phyloP scores from a whole-genome alignment of 176 grass and related monocot species.

The Echinochloa phyllopogon region DNA sequence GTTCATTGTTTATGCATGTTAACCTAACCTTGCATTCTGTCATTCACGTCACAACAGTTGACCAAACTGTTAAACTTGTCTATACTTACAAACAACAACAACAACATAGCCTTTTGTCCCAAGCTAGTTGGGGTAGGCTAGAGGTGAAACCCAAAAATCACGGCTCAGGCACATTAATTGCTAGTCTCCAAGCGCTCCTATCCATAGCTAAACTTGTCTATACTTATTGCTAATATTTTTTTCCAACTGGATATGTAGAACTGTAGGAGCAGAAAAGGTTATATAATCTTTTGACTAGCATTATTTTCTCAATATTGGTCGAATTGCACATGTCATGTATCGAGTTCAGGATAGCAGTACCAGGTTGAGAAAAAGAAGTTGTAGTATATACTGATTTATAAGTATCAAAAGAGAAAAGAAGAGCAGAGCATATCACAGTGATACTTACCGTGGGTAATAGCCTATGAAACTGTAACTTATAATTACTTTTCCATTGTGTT shows the following conservation, averaged over 20 bases:
- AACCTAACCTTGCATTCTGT: not conserved
- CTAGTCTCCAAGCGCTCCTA: no score
- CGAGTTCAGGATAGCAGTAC: constrained; percentile 19
- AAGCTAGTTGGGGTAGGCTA: no score
- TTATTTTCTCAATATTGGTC: constrained; percentile 11
- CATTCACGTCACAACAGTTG: constrained; percentile 10
- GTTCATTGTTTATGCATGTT: constrained; percentile 25
- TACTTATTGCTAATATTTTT: constrained; percentile 16
- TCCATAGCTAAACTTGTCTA: not conserved
- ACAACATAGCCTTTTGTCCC: no score
- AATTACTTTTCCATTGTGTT: not conserved
- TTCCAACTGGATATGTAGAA: constrained; percentile 10
- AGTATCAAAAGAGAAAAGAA: constrained; percentile 13
- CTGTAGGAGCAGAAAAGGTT: not conserved
- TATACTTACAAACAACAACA: no score
- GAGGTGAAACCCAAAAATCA: no score
- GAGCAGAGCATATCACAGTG: constrained; percentile 11
- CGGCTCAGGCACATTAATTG: no score
- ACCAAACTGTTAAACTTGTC: constrained; percentile 24
- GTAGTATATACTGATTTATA: not conserved
- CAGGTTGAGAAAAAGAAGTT: not conserved
- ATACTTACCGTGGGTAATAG: not conserved
- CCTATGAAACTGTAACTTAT: constrained; percentile 7
- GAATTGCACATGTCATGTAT: not conserved
- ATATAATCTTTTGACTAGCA: not conserved